phyloP scores from a whole-genome alignment of 768 basidiomycete species.

The Lepiota venenata region DNA sequence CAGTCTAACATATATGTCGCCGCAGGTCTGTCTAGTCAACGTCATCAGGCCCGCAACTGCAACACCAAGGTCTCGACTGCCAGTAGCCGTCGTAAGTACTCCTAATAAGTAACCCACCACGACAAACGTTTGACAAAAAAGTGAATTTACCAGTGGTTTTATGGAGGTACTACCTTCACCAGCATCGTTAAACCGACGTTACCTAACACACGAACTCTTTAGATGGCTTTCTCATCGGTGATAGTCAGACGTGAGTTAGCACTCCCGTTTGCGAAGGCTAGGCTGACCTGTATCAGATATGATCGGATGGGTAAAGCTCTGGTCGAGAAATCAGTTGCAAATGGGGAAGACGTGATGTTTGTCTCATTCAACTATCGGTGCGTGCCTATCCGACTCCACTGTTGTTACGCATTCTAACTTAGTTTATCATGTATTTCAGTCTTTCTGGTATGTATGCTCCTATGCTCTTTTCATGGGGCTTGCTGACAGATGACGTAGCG shows the following conservation, averaged over 20 bases:
- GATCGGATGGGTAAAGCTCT: neutral
- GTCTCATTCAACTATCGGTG: conserved; percentile 38
- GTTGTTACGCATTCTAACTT: conserved; percentile 12
- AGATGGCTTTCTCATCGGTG: conserved; percentile 32
- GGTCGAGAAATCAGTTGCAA: conserved; percentile 19
- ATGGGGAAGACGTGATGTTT: conserved; percentile 30
- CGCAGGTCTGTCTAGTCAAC: conserved; percentile 43
- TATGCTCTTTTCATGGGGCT: neutral
- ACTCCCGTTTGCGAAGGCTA: conserved; percentile 27
- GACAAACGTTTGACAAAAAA: conserved; percentile 14
- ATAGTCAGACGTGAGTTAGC: conserved; percentile 19
- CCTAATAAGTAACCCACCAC: conserved; percentile 10
- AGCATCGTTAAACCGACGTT: neutral
- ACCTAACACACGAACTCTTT: neutral
- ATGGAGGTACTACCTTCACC: conserved; percentile 19
- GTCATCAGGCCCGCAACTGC: conserved; percentile 31
- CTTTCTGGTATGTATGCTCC: neutral
- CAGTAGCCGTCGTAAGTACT: conserved; percentile 37
- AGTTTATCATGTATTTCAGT: conserved; percentile 15
- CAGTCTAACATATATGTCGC: too few species aligned
- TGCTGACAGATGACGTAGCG: conserved; percentile 14
- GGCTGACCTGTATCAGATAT: conserved; percentile 20
- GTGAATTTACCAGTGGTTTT: conserved; percentile 25
- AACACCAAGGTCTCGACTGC: conserved; percentile 25
- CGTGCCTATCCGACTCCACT: neutral